These are phyloP conservation scores for Ambrosiella beaveri DNA, from an alignment of 2,329 filamentous ascomycete species.

Conservation along the genomic window DNA sequence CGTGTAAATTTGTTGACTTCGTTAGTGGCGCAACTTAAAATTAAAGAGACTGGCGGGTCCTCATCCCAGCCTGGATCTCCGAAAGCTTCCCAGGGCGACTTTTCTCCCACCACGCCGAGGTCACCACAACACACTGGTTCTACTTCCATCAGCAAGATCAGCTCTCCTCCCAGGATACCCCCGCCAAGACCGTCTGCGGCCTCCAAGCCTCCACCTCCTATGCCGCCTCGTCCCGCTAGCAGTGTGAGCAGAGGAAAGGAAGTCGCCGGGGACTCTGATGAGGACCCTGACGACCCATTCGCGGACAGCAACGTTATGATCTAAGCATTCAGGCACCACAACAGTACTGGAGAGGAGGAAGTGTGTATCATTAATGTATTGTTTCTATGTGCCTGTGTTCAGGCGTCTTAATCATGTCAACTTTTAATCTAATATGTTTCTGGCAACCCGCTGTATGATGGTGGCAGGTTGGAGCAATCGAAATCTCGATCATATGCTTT, in stretches of 20 bases:
- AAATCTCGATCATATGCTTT: conserved; percentile 58
- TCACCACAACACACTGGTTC: conserved; percentile 17
- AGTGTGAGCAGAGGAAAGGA: conserved; percentile 17
- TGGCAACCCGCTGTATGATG: conserved; percentile 33
- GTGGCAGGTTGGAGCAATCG: conserved; percentile 43
- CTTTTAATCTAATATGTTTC: conserved; percentile 21
- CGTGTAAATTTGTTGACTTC: conserved; percentile 15
- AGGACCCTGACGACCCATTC: conserved; percentile 78
- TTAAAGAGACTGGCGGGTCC: conserved; percentile 27
- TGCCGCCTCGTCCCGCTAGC: conserved; percentile 28
- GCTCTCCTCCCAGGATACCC: conserved; percentile 15
- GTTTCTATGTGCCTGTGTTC: background rate
- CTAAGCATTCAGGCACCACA: background rate
- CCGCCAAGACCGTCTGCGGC: conserved; percentile 30
- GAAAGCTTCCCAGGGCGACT: conserved; percentile 27
- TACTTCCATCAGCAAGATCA: conserved; percentile 18
- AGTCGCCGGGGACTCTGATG: conserved; percentile 39
- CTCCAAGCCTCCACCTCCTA: conserved; percentile 34
- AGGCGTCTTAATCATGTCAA: background rate
- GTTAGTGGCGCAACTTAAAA: conserved; percentile 36
- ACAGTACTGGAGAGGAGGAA: background rate
- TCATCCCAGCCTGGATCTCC: conserved; percentile 26
- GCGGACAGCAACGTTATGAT: conserved; percentile 37
- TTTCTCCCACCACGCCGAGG: conserved; percentile 21
- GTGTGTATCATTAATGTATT: conserved; percentile 1